Percentiles rank a stretch among this genome's conserved stretches.
Evolutionary conservation across 208 protist genomes (phyloP).

Genomic region (Leishmania mexicana): DNA sequence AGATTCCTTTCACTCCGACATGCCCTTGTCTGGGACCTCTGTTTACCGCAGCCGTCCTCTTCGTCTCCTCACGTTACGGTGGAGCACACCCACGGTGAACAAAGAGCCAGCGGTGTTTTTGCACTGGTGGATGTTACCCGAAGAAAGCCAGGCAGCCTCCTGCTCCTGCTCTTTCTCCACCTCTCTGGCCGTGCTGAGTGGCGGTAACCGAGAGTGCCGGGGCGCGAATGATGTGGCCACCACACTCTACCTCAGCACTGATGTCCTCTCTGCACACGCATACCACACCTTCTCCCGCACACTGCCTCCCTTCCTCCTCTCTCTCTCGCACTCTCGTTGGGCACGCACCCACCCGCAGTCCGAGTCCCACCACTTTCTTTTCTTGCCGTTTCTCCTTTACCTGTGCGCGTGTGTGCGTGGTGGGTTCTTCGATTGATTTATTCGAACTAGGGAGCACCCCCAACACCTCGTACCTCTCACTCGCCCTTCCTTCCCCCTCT

Average conservation of each 20-base stretch:
- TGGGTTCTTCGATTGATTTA: background rate
- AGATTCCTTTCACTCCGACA: background rate
- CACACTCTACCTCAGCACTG: background rate
- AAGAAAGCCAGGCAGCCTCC: background rate
- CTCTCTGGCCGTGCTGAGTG: background rate
- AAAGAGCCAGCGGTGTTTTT: background rate
- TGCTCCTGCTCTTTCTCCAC: background rate
- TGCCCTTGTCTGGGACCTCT: background rate
- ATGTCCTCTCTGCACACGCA: background rate
- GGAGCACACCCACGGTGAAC: background rate
- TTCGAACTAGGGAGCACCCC: background rate
- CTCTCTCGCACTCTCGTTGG: background rate
- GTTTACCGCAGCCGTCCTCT: background rate
- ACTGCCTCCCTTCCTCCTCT: background rate
- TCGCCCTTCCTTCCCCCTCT: too few relatives aligned
- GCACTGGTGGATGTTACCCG: background rate
- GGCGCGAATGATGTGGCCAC: background rate
- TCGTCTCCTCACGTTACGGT: background rate
- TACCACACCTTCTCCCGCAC: too few relatives aligned
- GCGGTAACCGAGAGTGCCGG: background rate
- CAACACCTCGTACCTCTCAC: background rate
- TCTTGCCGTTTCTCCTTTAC: background rate
- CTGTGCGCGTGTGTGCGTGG: background rate
- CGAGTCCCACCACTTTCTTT: background rate
- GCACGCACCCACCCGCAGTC: background rate